A percentile compares a stretch with the other conserved stretches of the same genome.
Conservation (phyloP, 805 yeast genomes). For the Isabelozyma gotoi region DNA sequence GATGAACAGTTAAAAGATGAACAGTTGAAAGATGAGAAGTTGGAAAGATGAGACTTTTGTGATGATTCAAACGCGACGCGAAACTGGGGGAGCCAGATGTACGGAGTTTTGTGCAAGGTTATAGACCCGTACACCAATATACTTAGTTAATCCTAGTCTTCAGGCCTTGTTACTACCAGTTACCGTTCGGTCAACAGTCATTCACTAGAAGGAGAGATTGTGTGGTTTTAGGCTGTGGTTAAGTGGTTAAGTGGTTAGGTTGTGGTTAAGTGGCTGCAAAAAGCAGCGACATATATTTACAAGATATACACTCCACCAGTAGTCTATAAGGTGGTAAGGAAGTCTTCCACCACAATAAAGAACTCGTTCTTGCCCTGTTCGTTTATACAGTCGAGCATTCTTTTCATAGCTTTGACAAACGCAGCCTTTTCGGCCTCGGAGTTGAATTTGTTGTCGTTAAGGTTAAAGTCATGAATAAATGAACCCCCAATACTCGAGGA, state of each 20-base stretch:
- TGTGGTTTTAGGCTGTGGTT: too few species aligned
- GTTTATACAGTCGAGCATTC: slow-evolving; percentile 15
- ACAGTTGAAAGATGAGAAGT: neutral
- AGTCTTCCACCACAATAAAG: slow-evolving; percentile 7
- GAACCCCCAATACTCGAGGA: slow-evolving; percentile 20
- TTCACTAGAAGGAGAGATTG: too few species aligned
- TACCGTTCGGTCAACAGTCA: too few species aligned
- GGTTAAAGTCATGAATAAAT: slow-evolving; percentile 19
- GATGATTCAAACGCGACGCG: neutral
- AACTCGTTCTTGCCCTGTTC: slow-evolving; percentile 2
- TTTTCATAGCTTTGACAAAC: slow-evolving; percentile 19
- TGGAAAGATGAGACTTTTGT: neutral
- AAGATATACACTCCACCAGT: too few species aligned
- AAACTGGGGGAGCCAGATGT: neutral
- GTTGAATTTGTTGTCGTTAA: slow-evolving; percentile 13
- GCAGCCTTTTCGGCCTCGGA: slow-evolving; percentile 20
- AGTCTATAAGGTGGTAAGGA: too few species aligned
- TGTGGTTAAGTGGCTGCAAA: too few species aligned
- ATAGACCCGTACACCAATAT: too few species aligned
- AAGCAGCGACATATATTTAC: too few species aligned
- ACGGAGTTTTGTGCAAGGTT: too few species aligned
- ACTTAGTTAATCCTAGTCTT: too few species aligned
- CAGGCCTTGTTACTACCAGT: too few species aligned
- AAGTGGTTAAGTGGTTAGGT: too few species aligned
- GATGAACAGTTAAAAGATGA: neutral